Base-by-base conservation (phyloP, 768 basidiomycete genomes). In the Agaricus subrufescens region DNA sequence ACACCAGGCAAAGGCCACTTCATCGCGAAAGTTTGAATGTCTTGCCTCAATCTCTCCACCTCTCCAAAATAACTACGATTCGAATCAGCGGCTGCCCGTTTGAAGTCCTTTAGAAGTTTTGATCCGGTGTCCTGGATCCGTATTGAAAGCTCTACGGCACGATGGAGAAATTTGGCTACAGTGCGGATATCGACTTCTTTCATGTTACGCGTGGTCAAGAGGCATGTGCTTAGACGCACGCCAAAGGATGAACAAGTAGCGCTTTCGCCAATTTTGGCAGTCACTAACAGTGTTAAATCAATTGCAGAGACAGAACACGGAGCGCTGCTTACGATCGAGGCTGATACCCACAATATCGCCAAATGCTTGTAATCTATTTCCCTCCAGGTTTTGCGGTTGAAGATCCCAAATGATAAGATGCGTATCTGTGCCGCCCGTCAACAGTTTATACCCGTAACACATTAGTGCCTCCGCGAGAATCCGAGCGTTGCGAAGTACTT, bases 341-440 rank as follows among this genome's bases (percentile, higher is more conserved):
- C 94, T 97, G 70, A 98, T 97, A 57, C 93, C 93, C 70, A 93
- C 85, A 50, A 97, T 80, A 69, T 98, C 96, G 71, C 97, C 96
- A 63, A 99, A 84, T 80, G 97, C 98, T 80, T 98, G 95, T 56
- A 99, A 85, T 75, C 98, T 98, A 78, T 87, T 91, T 50, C 97
- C 97, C 15, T 97, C 98, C 68, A 98, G 75, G 47, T 91, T 89
- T 60, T 96, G 80, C 30, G 97, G 97, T 34, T 97, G 85, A 58
- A 98, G 83, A 67, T 98, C 97, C 96, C 95, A 98, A 49, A 99
- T 87, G 47, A 98, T 86, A 62, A 98, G 85, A 73, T 99, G 97
- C 79, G 91, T 98, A 71, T 98, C 97, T 15, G 94, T 95, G 57
- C 97, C 97, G 56, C 82, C 86, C 11, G 96, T 98, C 77, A 98